Conservation (phyloP, 2,329 filamentous ascomycete species). For the Ascochyta viciae-villosae region DNA sequence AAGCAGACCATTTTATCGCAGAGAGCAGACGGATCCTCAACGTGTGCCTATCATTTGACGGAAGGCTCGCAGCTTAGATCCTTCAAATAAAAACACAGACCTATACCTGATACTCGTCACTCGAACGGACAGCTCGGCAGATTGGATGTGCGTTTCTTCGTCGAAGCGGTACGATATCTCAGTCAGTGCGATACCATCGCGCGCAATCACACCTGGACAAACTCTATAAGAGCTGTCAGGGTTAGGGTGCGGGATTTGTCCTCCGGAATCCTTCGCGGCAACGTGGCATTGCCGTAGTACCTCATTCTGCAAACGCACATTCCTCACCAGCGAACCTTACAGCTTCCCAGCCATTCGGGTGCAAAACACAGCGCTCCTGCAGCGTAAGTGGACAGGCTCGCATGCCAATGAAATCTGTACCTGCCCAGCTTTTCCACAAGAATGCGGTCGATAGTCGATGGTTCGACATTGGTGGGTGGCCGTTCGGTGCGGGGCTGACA, state of each 20-base stretch:
- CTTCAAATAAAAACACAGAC: too few relatives aligned
- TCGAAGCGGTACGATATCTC: too few relatives aligned
- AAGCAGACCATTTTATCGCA: too few relatives aligned
- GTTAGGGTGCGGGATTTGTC: background rate
- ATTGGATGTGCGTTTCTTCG: too few relatives aligned
- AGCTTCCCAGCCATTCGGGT: background rate
- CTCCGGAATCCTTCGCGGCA: background rate
- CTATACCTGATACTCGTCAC: too few relatives aligned
- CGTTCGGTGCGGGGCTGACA: too few relatives aligned
- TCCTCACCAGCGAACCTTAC: background rate
- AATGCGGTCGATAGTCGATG: background rate
- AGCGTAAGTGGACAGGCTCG: background rate
- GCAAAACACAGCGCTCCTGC: background rate
- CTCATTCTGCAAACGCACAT: constrained; percentile 9
- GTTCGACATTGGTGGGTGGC: too few relatives aligned
- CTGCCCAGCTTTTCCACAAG: background rate
- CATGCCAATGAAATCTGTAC: background rate
- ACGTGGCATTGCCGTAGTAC: constrained; percentile 1
- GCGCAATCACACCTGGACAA: background rate
- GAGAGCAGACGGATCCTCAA: too few relatives aligned
- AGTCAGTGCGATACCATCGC: too few relatives aligned
- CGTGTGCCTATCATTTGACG: too few relatives aligned
- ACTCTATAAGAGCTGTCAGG: background rate
- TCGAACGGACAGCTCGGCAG: too few relatives aligned
- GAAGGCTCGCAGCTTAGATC: too few relatives aligned